phyloP scores from a whole-genome alignment of 305 asterid species.

The Fraxinus xanthoxyloides region DNA sequence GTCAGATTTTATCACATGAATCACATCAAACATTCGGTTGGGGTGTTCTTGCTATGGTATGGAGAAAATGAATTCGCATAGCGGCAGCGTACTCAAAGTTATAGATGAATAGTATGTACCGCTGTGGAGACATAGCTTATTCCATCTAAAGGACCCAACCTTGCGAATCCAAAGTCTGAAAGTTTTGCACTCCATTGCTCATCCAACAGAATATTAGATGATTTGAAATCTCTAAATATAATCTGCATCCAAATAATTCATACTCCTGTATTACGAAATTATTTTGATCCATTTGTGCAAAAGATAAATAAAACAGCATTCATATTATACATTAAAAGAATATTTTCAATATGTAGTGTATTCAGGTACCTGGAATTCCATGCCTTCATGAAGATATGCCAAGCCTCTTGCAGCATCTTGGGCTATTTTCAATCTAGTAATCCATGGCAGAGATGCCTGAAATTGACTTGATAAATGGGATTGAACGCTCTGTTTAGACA shows the following conservation, averaged over 20 bases:
- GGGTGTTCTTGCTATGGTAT: background rate
- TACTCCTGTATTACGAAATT: background rate
- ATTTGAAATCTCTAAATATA: conserved; percentile 88
- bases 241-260: conserved; percentile 46
- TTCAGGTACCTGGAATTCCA: conserved; percentile 77
- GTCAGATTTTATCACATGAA: background rate
- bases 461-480: conserved; percentile 69
- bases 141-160: conserved; percentile 84
- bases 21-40: background rate
- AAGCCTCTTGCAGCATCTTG: conserved; percentile 78
- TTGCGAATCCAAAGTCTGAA: conserved; percentile 86
- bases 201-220: conserved; percentile 88
- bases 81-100: background rate
- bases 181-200: conserved; percentile 85
- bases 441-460: conserved; percentile 76
- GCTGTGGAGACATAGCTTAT: conserved; percentile 83
- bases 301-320: background rate
- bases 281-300: background rate
- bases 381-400: conserved; percentile 87
- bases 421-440: conserved; percentile 63
- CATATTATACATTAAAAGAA: background rate
- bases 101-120: conserved; percentile 33
- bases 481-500: conserved; percentile 75
- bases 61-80: background rate
- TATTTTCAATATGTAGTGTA: too few species aligned